Conservation (phyloP, 345 rosid genomes). For the Gossypium turneri region DNA sequence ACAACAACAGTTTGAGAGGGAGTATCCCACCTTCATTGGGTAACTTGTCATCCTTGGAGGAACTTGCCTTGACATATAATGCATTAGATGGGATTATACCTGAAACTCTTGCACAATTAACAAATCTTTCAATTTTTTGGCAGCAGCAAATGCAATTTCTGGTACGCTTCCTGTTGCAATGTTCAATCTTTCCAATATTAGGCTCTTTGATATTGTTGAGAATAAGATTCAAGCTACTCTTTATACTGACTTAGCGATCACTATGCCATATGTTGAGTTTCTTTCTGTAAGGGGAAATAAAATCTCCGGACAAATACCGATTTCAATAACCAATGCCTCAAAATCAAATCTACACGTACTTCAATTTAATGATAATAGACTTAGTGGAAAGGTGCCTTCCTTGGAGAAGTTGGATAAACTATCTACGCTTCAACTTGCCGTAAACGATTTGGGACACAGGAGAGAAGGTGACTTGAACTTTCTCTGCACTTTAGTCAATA, state of each 20-base stretch:
- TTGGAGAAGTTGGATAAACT: not conserved
- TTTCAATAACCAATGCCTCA: constrained; percentile 12
- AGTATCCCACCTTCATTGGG: constrained; percentile 20
- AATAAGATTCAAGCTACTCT: constrained; percentile 17
- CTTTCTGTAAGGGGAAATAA: not conserved
- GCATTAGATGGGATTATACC: constrained; percentile 10
- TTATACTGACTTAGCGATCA: constrained; percentile 5
- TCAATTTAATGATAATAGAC: not conserved
- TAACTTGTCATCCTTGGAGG: constrained; percentile 11
- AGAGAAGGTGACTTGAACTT: constrained; percentile 10
- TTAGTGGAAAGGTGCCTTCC: constrained; percentile 5
- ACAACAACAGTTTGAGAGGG: constrained; percentile 8
- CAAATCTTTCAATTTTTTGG: not conserved
- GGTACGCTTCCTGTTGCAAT: constrained; percentile 17
- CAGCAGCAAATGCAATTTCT: not conserved
- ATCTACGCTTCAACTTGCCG: accelerated
- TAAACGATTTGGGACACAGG: constrained; percentile 11
- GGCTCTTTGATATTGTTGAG: not conserved
- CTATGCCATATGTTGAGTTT: constrained; percentile 2
- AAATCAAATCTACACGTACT: not conserved
- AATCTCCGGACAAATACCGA: not conserved
- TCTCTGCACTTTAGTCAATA: constrained; percentile 16
- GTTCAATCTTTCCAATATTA: constrained; percentile 19
- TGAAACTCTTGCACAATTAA: not conserved
- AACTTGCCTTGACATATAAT: not conserved